Conservation (phyloP, 108 stramenopile genomes). For the Pseudonitzschia multiseries region DNA sequence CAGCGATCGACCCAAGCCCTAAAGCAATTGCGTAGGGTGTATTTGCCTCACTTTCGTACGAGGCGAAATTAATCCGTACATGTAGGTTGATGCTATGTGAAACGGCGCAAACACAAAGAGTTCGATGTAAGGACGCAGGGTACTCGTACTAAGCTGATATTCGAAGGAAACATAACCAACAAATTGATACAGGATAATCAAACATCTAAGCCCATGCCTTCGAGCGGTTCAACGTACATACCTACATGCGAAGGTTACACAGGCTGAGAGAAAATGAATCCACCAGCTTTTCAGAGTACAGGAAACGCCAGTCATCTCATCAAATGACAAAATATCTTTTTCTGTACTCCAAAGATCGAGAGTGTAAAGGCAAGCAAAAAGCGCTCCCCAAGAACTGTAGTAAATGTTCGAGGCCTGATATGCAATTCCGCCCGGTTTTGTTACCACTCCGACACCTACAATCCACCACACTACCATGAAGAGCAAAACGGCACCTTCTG, state of each 20-base stretch:
- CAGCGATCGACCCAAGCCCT: constrained; percentile 37
- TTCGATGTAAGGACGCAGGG: too few relatives aligned
- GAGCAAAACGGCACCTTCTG: constrained; percentile 61
- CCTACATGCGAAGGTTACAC: constrained; percentile 13
- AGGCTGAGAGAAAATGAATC: constrained; percentile 26
- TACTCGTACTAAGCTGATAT: neutral
- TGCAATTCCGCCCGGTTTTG: constrained; percentile 54
- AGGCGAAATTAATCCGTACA: neutral
- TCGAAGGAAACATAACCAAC: neutral
- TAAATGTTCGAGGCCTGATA: constrained; percentile 61
- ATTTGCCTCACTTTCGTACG: constrained; percentile 19
- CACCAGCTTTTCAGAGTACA: constrained; percentile 66
- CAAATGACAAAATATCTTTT: constrained; percentile 58
- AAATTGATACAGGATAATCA: neutral
- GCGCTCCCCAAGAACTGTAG: constrained; percentile 55
- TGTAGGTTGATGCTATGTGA: constrained; percentile 21
- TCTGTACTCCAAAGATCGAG: constrained; percentile 61
- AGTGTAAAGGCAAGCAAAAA: constrained; percentile 46
- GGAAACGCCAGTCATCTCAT: constrained; percentile 56
- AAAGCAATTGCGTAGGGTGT: constrained; percentile 51
- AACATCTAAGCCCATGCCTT: neutral
- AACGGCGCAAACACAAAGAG: too few relatives aligned
- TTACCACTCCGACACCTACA: constrained; percentile 38
- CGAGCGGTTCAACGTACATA: neutral
- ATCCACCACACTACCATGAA: constrained; percentile 55